Conservation (phyloP, 352 stramenopile genomes). For the Globisporangium radiosum region DNA sequence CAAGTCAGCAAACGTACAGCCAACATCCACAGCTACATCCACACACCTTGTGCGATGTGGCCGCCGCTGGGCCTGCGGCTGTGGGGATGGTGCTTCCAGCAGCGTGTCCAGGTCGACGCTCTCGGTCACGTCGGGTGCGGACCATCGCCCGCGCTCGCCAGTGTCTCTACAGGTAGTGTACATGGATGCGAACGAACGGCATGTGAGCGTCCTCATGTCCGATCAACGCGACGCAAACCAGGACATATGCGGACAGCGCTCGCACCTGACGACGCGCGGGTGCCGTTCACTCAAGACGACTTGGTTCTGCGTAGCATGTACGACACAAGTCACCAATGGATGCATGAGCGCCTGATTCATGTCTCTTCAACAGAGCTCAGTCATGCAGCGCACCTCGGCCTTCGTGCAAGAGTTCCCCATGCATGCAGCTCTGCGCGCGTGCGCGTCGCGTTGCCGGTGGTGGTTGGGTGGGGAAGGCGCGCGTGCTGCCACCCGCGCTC, state of each 20-base stretch:
- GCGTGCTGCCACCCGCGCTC: too few relatives aligned
- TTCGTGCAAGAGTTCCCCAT: conserved; percentile 66
- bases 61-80: conserved; percentile 11
- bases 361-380: too few relatives aligned
- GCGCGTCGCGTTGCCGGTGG: too few relatives aligned
- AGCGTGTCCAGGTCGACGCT: conserved; percentile 78
- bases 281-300: conserved; percentile 54
- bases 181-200: too few relatives aligned
- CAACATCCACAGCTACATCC: too few relatives aligned
- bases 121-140: conserved; percentile 46
- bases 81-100: conserved; percentile 61
- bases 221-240: too few relatives aligned
- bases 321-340: neutral
- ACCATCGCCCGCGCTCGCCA: conserved; percentile 55
- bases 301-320: conserved; percentile 31
- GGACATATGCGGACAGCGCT: too few relatives aligned
- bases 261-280: conserved; percentile 33
- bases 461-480: too few relatives aligned
- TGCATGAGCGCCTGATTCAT: too few relatives aligned
- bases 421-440: conserved; percentile 2
- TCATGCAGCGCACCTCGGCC: conserved; percentile 30
- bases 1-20: neutral
- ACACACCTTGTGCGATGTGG: conserved; percentile 54
- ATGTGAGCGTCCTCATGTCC: neutral
- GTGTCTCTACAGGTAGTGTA: conserved; percentile 4